Evolutionary conservation across 106 monocot species (phyloP).

Genomic region (Iris macrosiphon): DNA sequence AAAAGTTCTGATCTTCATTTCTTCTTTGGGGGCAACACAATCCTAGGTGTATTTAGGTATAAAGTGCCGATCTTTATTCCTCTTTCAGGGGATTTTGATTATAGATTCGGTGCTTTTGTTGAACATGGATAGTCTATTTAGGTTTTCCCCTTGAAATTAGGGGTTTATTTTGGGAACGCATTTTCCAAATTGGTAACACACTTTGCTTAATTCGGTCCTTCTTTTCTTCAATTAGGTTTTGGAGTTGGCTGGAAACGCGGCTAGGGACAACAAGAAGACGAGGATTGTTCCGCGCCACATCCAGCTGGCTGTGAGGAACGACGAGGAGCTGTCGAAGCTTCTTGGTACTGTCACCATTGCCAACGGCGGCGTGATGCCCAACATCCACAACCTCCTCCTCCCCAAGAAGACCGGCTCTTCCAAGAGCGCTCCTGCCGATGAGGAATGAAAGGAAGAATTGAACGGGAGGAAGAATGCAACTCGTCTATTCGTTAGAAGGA

Average conservation of each 20-base stretch:
- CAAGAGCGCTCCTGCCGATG: slow-evolving; percentile 5
- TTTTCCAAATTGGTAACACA: no score
- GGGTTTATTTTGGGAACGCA: background rate
- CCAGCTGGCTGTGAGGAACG: slow-evolving; percentile 25
- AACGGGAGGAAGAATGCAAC: no score
- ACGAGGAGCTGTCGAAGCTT: slow-evolving; percentile 28
- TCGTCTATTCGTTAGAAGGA: no score
- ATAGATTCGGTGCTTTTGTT: background rate
- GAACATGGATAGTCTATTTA: background rate
- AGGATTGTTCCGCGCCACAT: slow-evolving; percentile 16
- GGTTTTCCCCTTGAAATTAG: background rate
- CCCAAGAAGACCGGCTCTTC: slow-evolving; percentile 18
- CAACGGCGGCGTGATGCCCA: slow-evolving; percentile 16
- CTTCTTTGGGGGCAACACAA: no score
- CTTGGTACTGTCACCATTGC: slow-evolving; percentile 19
- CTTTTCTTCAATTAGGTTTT: slow-evolving; percentile 10
- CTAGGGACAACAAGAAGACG: slow-evolving; percentile 25
- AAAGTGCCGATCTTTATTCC: no score
- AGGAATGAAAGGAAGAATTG: background rate
- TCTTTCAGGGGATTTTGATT: background rate
- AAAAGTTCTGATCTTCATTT: no score
- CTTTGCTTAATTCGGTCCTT: background rate
- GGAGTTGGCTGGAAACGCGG: slow-evolving; percentile 23
- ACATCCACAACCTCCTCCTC: slow-evolving; percentile 16
- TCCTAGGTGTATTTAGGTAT: no score